A percentile compares a stretch with the other conserved stretches of the same genome.
Conservation (phyloP, 2,329 filamentous ascomycete genomes). For the Arthroderma sp. region DNA sequence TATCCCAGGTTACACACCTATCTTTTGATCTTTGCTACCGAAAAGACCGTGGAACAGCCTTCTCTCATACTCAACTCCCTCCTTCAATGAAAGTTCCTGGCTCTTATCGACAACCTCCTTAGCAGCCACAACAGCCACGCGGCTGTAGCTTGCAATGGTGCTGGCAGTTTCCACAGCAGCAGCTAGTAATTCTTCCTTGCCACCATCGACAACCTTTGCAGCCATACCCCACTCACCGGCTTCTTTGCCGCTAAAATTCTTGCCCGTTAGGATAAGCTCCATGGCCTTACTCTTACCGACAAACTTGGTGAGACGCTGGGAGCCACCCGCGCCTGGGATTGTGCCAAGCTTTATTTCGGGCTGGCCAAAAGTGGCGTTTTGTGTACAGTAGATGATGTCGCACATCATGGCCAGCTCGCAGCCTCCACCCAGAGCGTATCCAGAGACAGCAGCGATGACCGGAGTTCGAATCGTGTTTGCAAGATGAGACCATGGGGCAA, state of each 20-base stretch:
- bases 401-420: constrained; percentile 98
- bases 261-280: constrained; percentile 80
- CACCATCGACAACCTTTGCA: constrained; percentile 60
- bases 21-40: constrained; percentile 92
- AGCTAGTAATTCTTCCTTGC: constrained; percentile 68
- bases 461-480: constrained; percentile 81
- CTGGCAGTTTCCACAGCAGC: constrained; percentile 71
- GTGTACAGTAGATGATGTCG: constrained; percentile 84
- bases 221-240: constrained; percentile 86
- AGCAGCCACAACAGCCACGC: constrained; percentile 72
- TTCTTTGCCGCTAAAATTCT: constrained; percentile 68
- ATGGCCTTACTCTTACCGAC: constrained; percentile 77
- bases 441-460: constrained; percentile 84
- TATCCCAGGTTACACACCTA: constrained; percentile 43
- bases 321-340: constrained; percentile 83
- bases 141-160: constrained; percentile 76
- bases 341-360: constrained; percentile 93
- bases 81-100: constrained; percentile 73
- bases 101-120: constrained; percentile 99
- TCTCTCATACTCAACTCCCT: constrained; percentile 90
- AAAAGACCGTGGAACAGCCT: constrained; percentile 87
- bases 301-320: constrained; percentile 71
- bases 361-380: constrained; percentile 81
- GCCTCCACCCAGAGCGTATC: constrained; percentile 85
- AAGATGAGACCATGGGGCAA: constrained; percentile 83